A percentile compares a stretch with the other conserved stretches of the same genome.
Conservation (phyloP, 192 early-diverging fungal species). For the Mortierella claussenii region DNA sequence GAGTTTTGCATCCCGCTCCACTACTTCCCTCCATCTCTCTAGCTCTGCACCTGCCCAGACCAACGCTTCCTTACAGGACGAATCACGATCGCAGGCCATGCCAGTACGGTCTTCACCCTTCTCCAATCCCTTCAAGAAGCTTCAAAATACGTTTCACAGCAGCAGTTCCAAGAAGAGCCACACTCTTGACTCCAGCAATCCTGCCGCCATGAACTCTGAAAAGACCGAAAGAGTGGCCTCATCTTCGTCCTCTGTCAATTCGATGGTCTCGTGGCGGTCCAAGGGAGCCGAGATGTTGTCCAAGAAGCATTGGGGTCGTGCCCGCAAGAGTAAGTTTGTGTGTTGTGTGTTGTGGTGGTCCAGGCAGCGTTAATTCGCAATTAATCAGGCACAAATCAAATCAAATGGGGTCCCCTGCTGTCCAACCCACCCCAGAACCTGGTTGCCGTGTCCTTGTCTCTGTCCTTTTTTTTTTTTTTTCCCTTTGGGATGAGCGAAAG, state of each 20-base stretch:
- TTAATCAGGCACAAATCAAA: slow-evolving; percentile 38
- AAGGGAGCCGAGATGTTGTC: slow-evolving; percentile 46
- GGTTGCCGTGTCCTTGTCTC: background rate
- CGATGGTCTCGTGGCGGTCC: slow-evolving; percentile 54
- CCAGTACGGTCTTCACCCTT: slow-evolving; percentile 29
- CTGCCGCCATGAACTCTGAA: background rate
- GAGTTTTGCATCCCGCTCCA: slow-evolving; percentile 33
- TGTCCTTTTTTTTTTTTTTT: background rate
- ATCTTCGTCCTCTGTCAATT: slow-evolving; percentile 37
- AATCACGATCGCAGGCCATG: slow-evolving; percentile 13
- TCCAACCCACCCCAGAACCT: background rate
- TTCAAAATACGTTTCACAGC: slow-evolving; percentile 28
- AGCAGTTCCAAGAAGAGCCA: no score
- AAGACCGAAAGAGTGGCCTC: slow-evolving; percentile 24
- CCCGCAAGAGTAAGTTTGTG: slow-evolving; percentile 47
- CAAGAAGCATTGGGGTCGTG: slow-evolving; percentile 43
- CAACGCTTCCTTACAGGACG: slow-evolving; percentile 7
- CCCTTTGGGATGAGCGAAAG: no score
- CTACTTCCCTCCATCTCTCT: slow-evolving; percentile 44
- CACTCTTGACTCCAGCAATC: no score
- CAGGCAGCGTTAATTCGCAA: slow-evolving; percentile 5
- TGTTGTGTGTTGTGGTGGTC: background rate
- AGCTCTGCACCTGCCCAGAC: slow-evolving; percentile 30
- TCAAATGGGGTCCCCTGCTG: background rate
- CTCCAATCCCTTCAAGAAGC: slow-evolving; percentile 52